Evolutionary conservation across 2,329 filamentous ascomycete species (phyloP).

Genomic region (Trichoderma lentiforme): DNA sequence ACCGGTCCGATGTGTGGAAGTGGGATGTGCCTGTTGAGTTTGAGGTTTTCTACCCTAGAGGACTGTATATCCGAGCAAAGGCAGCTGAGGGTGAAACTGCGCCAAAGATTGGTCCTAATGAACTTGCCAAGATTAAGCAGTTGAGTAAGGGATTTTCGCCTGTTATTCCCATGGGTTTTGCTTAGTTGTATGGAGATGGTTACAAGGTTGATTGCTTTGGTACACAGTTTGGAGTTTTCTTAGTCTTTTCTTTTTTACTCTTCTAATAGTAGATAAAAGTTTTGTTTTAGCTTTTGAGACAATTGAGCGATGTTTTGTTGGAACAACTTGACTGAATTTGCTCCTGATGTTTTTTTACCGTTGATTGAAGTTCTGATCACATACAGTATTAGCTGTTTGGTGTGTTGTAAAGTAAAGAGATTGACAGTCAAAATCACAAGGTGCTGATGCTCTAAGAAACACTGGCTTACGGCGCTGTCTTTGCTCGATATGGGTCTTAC

Average conservation of each 20-base stretch:
- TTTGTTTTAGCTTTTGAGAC: neutral
- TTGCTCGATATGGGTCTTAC: neutral
- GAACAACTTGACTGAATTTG: accelerated
- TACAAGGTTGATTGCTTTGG: neutral
- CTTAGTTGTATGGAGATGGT: neutral
- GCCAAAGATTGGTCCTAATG: neutral
- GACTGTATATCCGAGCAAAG: neutral
- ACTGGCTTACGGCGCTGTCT: neutral
- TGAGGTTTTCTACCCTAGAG: neutral
- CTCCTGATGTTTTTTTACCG: neutral
- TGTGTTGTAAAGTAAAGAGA: too few relatives aligned
- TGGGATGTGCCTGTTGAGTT: conserved; percentile 4
- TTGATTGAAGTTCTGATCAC: neutral
- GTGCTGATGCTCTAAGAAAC: neutral
- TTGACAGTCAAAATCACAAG: too few relatives aligned
- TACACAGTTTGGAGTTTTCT: neutral
- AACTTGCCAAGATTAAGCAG: neutral
- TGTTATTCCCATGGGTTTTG: neutral
- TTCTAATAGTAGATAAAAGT: neutral
- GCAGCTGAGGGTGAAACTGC: neutral
- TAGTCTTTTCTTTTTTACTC: neutral
- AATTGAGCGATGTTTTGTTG: neutral
- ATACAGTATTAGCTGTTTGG: neutral
- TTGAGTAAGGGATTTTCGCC: neutral
- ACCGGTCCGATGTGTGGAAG: neutral